Conservation (phyloP, 164 flowering plant species). For the Berberis thunbergii region DNA sequence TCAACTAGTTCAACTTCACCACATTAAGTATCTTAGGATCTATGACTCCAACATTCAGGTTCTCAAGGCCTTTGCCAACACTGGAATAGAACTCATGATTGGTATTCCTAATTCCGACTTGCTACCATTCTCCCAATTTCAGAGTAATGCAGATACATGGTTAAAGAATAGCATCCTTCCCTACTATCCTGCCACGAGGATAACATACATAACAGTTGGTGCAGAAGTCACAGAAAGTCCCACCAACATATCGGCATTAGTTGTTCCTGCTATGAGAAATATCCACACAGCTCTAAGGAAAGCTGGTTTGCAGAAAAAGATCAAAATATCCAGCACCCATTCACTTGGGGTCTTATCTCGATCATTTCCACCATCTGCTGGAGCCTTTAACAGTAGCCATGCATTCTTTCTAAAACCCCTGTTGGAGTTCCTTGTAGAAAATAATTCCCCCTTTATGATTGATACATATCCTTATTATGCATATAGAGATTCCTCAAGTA, state of each 20-base stretch:
- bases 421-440: slow-evolving; percentile 83
- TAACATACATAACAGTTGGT: slow-evolving; percentile 82
- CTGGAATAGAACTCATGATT: slow-evolving; percentile 78
- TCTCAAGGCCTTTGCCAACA: slow-evolving; percentile 84
- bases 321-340: slow-evolving; percentile 78
- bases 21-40: slow-evolving; percentile 65
- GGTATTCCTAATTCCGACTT: slow-evolving; percentile 75
- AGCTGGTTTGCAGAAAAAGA: slow-evolving; percentile 62
- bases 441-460: slow-evolving; percentile 86
- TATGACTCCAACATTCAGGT: slow-evolving; percentile 86
- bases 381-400: slow-evolving; percentile 63
- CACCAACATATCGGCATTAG: slow-evolving; percentile 44
- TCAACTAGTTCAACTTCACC: slow-evolving; percentile 56
- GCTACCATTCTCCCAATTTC: slow-evolving; percentile 70
- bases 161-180: slow-evolving; percentile 73
- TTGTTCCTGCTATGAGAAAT: slow-evolving; percentile 88
- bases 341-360: slow-evolving; percentile 80
- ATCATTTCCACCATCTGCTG: slow-evolving; percentile 96
- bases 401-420: slow-evolving; percentile 69
- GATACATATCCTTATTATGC: slow-evolving; percentile 92
- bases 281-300: slow-evolving; percentile 58
- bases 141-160: slow-evolving; percentile 87
- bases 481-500: slow-evolving; percentile 54
- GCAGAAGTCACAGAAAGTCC: slow-evolving; percentile 83
- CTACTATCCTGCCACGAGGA: slow-evolving; percentile 84